A percentile compares a stretch with the other conserved stretches of the same genome.
These are phyloP conservation scores for Ambrosia artemisiifolia DNA, from an alignment of 129 eudicot species.

Conservation along the genomic window DNA sequence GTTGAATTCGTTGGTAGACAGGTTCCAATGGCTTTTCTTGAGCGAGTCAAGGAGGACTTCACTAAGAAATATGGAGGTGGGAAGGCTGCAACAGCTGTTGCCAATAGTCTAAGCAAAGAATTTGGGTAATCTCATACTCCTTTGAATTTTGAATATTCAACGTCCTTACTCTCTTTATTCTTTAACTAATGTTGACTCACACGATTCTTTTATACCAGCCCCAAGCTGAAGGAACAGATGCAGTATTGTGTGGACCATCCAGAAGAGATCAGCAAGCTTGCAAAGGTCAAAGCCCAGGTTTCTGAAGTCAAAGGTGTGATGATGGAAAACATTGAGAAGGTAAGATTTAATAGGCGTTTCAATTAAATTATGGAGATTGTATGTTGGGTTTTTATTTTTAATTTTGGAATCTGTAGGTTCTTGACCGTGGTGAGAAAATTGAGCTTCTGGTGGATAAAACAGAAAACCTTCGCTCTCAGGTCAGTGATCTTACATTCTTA, in stretches of 20 bases:
- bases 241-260: too few species aligned
- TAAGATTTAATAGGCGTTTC: conserved; percentile 7
- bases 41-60: conserved; percentile 74
- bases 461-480: conserved; percentile 81
- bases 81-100: conserved; percentile 81
- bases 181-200: background rate
- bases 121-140: conserved; percentile 37
- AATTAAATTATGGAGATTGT: background rate
- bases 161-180: background rate
- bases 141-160: background rate
- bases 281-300: conserved; percentile 94
- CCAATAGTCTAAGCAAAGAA: conserved; percentile 35
- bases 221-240: conserved; percentile 67
- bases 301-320: conserved; percentile 79
- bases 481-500: conserved; percentile 27
- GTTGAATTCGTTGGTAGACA: too few species aligned
- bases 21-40: conserved; percentile 14
- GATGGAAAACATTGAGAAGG: conserved; percentile 45
- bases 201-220: conserved; percentile 48
- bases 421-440: conserved; percentile 90
- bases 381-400: background rate
- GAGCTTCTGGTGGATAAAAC: conserved; percentile 82
- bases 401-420: conserved; percentile 48
- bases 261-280: conserved; percentile 49
- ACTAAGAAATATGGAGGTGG: conserved; percentile 87